These are phyloP conservation scores for Sporothrix curviconia DNA, from an alignment of 2,329 filamentous ascomycete genomes.

Conservation along the genomic window DNA sequence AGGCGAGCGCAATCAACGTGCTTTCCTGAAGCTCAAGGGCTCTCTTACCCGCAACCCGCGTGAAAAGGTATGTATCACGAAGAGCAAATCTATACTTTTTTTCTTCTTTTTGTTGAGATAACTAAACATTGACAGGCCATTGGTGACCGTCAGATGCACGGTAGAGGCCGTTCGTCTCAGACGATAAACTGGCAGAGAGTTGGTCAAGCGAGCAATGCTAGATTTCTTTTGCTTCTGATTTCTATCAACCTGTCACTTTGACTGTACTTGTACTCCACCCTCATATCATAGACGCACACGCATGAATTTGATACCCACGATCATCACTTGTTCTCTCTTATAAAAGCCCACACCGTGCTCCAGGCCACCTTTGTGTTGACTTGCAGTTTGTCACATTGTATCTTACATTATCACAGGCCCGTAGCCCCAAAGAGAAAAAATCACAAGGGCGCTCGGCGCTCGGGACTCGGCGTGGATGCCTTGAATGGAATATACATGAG, in stretches of 20 bases:
- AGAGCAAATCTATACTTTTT: too few relatives aligned
- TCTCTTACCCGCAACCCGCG: constrained; percentile 61
- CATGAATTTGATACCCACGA: constrained; percentile 3
- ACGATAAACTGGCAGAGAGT: too few relatives aligned
- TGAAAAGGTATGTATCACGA: constrained; percentile 53
- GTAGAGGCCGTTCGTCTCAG: not conserved
- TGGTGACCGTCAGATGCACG: constrained; percentile 6
- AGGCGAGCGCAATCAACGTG: constrained; percentile 72
- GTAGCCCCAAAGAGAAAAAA: not conserved
- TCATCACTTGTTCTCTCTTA: not conserved
- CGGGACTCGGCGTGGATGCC: not conserved
- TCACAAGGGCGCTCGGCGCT: not conserved
- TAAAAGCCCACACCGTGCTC: too few relatives aligned
- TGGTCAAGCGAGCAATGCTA: not conserved
- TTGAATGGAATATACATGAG: too few relatives aligned
- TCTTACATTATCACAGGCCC: too few relatives aligned
- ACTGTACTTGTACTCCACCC: not conserved
- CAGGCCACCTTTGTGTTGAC: too few relatives aligned
- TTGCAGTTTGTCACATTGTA: too few relatives aligned
- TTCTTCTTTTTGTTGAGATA: too few relatives aligned
- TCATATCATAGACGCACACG: not conserved
- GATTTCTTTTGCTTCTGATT: not conserved
- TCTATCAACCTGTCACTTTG: constrained; percentile 9
- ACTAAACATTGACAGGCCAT: not conserved
- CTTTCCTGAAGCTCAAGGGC: constrained; percentile 66